Conservation (phyloP, 1,284 basidiomycete genomes). For the Pascua sp. region DNA sequence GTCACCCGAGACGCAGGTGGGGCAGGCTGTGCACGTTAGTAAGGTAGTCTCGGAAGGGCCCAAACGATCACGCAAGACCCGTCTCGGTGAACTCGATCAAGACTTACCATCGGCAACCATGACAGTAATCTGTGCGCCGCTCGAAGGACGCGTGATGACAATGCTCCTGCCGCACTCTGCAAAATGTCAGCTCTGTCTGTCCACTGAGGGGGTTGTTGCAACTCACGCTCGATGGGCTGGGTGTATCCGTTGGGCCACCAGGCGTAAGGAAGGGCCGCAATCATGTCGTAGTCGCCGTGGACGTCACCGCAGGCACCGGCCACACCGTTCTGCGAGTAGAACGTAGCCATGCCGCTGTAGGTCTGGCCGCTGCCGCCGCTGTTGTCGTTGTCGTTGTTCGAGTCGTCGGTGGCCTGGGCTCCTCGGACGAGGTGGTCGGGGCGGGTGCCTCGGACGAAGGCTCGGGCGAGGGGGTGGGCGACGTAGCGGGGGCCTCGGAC, state of each 20-base stretch:
- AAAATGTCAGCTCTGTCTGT: background rate
- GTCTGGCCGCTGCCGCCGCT: background rate
- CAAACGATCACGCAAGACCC: too few species aligned
- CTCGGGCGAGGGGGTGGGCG: constrained; percentile 7
- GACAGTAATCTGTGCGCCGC: constrained; percentile 60
- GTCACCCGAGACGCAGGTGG: constrained; percentile 62
- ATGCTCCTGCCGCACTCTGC: constrained; percentile 38
- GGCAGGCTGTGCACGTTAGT: constrained; percentile 55
- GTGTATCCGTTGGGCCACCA: constrained; percentile 25
- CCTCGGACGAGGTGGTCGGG: constrained; percentile 17
- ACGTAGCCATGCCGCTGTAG: constrained; percentile 57
- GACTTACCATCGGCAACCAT: constrained; percentile 61
- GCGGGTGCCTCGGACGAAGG: background rate
- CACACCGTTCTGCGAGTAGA: constrained; percentile 63
- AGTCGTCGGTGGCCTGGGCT: background rate
- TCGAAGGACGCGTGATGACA: constrained; percentile 42
- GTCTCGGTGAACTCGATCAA: too few species aligned
- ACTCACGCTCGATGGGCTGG: constrained; percentile 27
- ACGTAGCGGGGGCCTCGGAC: background rate
- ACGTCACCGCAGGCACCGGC: constrained; percentile 61
- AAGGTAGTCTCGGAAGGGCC: too few species aligned
- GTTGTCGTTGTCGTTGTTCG: background rate
- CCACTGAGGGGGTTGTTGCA: background rate
- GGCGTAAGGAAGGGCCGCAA: constrained; percentile 58
- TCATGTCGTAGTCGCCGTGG: constrained; percentile 62